A percentile compares a stretch with the other conserved stretches of the same genome.
These are phyloP conservation scores for Microcos paniculata DNA, from an alignment of 345 rosid genomes.

Conservation along the genomic window DNA sequence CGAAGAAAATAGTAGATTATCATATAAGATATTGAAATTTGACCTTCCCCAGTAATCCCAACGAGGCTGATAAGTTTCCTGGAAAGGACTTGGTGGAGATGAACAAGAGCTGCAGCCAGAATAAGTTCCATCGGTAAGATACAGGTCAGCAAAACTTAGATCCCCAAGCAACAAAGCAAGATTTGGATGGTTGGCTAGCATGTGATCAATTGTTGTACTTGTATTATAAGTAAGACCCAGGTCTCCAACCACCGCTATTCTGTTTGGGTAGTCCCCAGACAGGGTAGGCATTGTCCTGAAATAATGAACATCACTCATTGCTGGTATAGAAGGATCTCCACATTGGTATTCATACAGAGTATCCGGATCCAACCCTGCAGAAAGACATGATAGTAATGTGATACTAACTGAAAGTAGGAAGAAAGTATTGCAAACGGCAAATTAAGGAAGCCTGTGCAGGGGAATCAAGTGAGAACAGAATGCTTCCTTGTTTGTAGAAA, in stretches of 20 bases:
- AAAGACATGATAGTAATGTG: slow-evolving; percentile 1
- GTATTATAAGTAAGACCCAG: slow-evolving; percentile 86
- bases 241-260: slow-evolving; percentile 76
- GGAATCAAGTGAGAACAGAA: background rate
- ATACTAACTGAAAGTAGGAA: background rate
- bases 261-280: slow-evolving; percentile 53
- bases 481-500: background rate
- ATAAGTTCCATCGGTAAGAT: slow-evolving; percentile 59
- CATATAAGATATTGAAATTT: background rate
- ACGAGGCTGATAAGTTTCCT: slow-evolving; percentile 85
- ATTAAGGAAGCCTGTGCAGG: background rate
- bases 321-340: slow-evolving; percentile 70
- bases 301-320: slow-evolving; percentile 51
- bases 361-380: slow-evolving; percentile 63
- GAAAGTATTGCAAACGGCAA: background rate
- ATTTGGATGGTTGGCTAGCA: slow-evolving; percentile 73
- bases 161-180: slow-evolving; percentile 81
- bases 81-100: slow-evolving; percentile 32
- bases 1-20: background rate
- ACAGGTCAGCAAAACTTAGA: slow-evolving; percentile 72
- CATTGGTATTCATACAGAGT: slow-evolving; percentile 73
- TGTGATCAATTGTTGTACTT: slow-evolving; percentile 54
- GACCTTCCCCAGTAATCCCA: slow-evolving; percentile 99
- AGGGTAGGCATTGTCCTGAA: slow-evolving; percentile 79
- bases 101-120: slow-evolving; percentile 51